phyloP scores from a whole-genome alignment of 148 eudicot genomes.

The Suaeda aralocaspica region DNA sequence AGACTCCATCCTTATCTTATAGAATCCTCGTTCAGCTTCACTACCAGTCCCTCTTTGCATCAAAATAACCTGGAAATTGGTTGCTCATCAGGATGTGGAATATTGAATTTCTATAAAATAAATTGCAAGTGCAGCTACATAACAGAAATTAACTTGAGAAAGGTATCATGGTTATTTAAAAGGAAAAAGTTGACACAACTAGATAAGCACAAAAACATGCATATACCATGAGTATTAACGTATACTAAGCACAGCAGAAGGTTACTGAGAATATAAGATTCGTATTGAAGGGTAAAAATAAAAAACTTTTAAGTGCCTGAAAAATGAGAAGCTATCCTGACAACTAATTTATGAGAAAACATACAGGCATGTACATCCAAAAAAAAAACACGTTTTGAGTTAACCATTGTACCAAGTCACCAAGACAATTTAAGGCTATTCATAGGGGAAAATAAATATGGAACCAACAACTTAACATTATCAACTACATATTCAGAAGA shows the following conservation, averaged over 20 bases:
- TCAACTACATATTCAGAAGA: conserved; percentile 3
- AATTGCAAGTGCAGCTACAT: background rate
- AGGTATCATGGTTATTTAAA: background rate
- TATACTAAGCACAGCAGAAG: background rate
- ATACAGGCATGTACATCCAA: background rate
- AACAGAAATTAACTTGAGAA: background rate
- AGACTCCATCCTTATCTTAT: conserved; percentile 37
- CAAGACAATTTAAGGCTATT: no score
- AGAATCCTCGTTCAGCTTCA: conserved; percentile 45
- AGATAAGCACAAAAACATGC: background rate
- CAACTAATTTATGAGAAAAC: background rate
- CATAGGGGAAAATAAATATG: no score
- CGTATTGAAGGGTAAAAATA: background rate
- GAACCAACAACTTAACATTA: background rate
- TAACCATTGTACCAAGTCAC: background rate
- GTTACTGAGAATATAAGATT: background rate
- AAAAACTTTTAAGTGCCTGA: background rate
- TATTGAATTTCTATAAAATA: background rate
- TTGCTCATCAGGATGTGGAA: conserved; percentile 4
- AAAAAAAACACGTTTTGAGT: background rate
- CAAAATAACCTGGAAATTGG: conserved; percentile 47
- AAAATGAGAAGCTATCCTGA: background rate
- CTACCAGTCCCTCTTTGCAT: conserved; percentile 50
- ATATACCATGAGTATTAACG: background rate
- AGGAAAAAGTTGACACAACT: background rate